Evolutionary conservation across 352 stramenopile genomes (phyloP).

Genomic region (Globisporangium rhizosaccharum): DNA sequence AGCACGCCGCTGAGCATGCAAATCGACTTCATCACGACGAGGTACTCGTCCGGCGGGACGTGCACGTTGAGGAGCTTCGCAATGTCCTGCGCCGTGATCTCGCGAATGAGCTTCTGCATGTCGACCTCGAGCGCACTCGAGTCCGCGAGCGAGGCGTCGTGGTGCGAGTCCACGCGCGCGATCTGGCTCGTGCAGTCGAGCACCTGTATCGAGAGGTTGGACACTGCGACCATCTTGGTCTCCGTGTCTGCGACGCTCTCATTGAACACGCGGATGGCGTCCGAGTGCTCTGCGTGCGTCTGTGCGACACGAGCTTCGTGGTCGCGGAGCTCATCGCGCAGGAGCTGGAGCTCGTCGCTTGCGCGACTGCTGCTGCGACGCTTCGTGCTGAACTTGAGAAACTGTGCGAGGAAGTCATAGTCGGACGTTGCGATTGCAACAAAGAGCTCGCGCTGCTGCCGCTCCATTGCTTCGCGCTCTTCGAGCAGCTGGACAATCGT

Average conservation of each 20-base stretch:
- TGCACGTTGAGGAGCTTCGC: slow-evolving; percentile 52
- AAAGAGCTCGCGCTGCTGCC: slow-evolving; percentile 52
- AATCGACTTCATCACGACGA: slow-evolving; percentile 71
- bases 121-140: slow-evolving; percentile 54
- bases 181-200: slow-evolving; percentile 55
- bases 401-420: slow-evolving; percentile 45
- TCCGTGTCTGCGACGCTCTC: slow-evolving; percentile 74
- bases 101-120: slow-evolving; percentile 50
- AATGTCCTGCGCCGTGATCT: slow-evolving; percentile 76
- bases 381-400: slow-evolving; percentile 30
- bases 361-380: not conserved
- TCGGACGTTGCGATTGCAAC: slow-evolving; percentile 64
- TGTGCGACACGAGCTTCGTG: slow-evolving; percentile 18
- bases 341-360: slow-evolving; percentile 11
- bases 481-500: slow-evolving; percentile 42
- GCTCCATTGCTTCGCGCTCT: slow-evolving; percentile 37
- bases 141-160: slow-evolving; percentile 44
- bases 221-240: slow-evolving; percentile 39
- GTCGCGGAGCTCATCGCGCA: slow-evolving; percentile 17
- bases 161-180: slow-evolving; percentile 33
- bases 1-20: slow-evolving; percentile 62
- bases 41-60: slow-evolving; percentile 36
- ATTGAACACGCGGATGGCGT: slow-evolving; percentile 49
- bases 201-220: slow-evolving; percentile 42
- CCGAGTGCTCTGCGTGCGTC: slow-evolving; percentile 23